These are phyloP conservation scores for Thinopyrum elongatum DNA, from an alignment of 176 grass and related monocot genomes.

Conservation along the genomic window DNA sequence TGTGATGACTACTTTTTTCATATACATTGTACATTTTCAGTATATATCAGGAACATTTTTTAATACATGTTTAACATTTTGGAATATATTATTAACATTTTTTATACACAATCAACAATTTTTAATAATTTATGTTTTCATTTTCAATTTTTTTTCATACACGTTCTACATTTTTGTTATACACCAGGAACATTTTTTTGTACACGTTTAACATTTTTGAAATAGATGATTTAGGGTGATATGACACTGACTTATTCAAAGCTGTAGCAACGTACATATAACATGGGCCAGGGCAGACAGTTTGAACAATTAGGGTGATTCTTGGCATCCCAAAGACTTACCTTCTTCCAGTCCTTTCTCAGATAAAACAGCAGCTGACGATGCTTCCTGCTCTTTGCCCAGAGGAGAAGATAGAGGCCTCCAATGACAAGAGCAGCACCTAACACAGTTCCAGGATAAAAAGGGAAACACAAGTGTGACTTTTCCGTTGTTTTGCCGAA, in stretches of 20 bases:
- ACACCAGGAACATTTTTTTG: too few species aligned
- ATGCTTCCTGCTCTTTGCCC: conserved; percentile 61
- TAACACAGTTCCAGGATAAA: conserved; percentile 40
- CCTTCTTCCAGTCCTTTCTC: neutral
- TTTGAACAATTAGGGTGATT: neutral
- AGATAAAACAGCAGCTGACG: neutral
- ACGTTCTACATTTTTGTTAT: too few species aligned
- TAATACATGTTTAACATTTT: too few species aligned
- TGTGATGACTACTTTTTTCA: too few species aligned
- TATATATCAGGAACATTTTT: too few species aligned
- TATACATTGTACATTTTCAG: too few species aligned
- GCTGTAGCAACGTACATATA: neutral
- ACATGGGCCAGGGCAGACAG: neutral
- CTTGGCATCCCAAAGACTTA: neutral
- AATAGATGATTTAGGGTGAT: too few species aligned
- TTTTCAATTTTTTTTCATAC: too few species aligned
- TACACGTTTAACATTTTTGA: too few species aligned
- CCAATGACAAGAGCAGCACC: conserved; percentile 44
- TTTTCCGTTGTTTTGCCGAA: conserved; percentile 3
- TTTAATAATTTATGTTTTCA: too few species aligned
- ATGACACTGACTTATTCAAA: neutral
- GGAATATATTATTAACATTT: too few species aligned
- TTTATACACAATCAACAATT: too few species aligned
- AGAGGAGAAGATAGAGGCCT: conserved; percentile 56
- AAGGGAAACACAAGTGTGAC: conserved; percentile 1